Evolutionary conservation across 108 stramenopile species (phyloP).

Genomic region (Nitzschia palea): DNA sequence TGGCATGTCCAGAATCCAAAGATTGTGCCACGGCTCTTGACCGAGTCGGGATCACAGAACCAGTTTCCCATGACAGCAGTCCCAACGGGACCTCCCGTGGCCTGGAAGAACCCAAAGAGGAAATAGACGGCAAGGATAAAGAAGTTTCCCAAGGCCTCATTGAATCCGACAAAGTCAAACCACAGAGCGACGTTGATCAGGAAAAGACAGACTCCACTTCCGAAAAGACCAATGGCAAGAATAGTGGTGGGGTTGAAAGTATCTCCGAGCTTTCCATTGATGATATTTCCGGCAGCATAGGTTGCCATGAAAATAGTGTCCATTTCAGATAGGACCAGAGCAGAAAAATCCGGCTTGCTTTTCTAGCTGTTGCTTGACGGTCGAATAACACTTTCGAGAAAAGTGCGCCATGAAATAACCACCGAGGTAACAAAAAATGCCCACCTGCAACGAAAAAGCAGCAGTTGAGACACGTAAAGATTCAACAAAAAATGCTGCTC

Average conservation of each 20-base stretch:
- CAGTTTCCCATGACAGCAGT: constrained; percentile 98
- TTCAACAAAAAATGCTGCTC: too few relatives aligned
- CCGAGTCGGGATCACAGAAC: constrained; percentile 83
- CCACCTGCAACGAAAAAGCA: constrained; percentile 53
- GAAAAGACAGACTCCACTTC: constrained; percentile 87
- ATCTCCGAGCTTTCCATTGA: constrained; percentile 94
- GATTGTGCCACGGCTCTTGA: constrained; percentile 90
- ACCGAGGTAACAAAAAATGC: constrained; percentile 92
- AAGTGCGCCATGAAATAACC: constrained; percentile 96
- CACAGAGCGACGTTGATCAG: constrained; percentile 82
- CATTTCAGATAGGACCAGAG: constrained; percentile 83
- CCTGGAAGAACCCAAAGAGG: constrained; percentile 94
- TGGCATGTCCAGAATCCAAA: constrained; percentile 98
- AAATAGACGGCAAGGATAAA: constrained; percentile 87
- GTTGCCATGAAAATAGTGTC: constrained; percentile 96
- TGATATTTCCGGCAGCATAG: constrained; percentile 92
- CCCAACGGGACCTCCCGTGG: constrained; percentile 92
- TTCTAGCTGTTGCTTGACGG: constrained; percentile 90
- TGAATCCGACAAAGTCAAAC: constrained; percentile 72
- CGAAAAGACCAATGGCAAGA: constrained; percentile 89
- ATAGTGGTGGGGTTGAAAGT: constrained; percentile 91
- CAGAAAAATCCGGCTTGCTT: constrained; percentile 69
- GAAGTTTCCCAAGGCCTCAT: constrained; percentile 63
- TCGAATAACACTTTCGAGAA: constrained; percentile 95
- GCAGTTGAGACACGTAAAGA: not conserved